phyloP scores from a whole-genome alignment of 192 early-diverging fungal genomes.

The Dimargaris cristalligena region DNA sequence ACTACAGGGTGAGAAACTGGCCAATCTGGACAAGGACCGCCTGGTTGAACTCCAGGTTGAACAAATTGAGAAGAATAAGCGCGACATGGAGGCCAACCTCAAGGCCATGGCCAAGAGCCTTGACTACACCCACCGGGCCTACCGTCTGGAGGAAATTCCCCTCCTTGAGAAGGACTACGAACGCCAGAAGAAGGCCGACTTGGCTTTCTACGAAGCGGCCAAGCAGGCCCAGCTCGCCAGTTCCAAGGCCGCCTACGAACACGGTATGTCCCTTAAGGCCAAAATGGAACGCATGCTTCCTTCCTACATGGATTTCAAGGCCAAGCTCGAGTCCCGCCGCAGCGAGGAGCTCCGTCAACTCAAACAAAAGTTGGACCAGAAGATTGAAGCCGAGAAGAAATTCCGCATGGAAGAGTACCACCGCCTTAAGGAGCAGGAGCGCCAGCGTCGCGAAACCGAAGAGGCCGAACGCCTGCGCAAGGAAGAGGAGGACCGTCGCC shows the following conservation, averaged over 20 bases:
- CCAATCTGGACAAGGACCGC: conserved; percentile 59
- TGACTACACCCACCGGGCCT: conserved; percentile 89
- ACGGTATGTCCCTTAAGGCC: conserved; percentile 57
- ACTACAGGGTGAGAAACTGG: conserved; percentile 51
- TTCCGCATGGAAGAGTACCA: conserved; percentile 41
- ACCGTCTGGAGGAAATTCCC: conserved; percentile 78
- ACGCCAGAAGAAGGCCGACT: conserved; percentile 69
- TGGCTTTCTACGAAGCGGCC: conserved; percentile 56
- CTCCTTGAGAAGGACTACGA: conserved; percentile 83
- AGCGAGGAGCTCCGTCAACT: conserved; percentile 42
- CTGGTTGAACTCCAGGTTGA: conserved; percentile 74
- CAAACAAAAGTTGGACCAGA: conserved; percentile 35
- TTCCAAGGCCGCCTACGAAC: conserved; percentile 42
- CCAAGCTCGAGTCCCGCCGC: conserved; percentile 31
- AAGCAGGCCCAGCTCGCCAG: conserved; percentile 48
- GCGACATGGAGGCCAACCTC: conserved; percentile 59
- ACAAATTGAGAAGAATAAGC: conserved; percentile 80
- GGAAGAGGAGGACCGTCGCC: conserved; percentile 19
- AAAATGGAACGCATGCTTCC: conserved; percentile 65
- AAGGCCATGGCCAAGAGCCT: conserved; percentile 54
- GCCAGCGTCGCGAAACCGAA: conserved; percentile 17
- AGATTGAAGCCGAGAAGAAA: conserved; percentile 57
- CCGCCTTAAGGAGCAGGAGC: conserved; percentile 22
- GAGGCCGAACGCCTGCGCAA: conserved; percentile 25
- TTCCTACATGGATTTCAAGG: conserved; percentile 53